These are phyloP conservation scores for Cyclotella baltica DNA, from an alignment of 108 stramenopile species.

Conservation along the genomic window DNA sequence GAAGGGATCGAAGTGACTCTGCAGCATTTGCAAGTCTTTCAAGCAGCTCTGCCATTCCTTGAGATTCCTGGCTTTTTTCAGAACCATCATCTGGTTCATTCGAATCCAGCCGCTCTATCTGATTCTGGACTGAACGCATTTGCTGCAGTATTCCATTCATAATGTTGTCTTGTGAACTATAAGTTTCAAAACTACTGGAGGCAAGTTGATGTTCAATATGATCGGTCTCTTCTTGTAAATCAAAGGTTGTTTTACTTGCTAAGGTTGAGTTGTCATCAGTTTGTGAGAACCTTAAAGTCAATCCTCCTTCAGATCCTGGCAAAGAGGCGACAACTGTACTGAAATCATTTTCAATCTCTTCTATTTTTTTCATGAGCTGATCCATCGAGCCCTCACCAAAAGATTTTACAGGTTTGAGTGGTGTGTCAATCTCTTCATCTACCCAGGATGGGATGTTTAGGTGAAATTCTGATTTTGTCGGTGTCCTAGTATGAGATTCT, in stretches of 20 bases:
- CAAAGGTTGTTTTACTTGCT: slow-evolving; percentile 17
- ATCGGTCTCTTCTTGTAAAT: neutral
- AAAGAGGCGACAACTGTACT: slow-evolving; percentile 42
- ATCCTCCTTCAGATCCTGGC: slow-evolving; percentile 32
- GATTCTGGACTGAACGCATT: slow-evolving; percentile 42
- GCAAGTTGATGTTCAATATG: neutral
- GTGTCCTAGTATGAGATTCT: neutral
- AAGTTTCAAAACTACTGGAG: slow-evolving; percentile 43
- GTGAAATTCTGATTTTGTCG: neutral
- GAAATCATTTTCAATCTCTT: slow-evolving; percentile 59
- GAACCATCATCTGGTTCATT: slow-evolving; percentile 32
- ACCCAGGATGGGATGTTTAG: slow-evolving; percentile 48
- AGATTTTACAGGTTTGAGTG: slow-evolving; percentile 31
- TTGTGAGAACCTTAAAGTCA: slow-evolving; percentile 22
- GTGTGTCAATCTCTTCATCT: slow-evolving; percentile 39
- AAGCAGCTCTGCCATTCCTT: slow-evolving; percentile 52
- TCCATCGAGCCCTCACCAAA: slow-evolving; percentile 49
- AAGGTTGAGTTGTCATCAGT: slow-evolving; percentile 26
- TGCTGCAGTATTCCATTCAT: slow-evolving; percentile 26
- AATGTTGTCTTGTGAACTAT: slow-evolving; percentile 33
- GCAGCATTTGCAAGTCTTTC: slow-evolving; percentile 48
- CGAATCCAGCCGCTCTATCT: slow-evolving; percentile 48
- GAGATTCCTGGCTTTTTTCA: slow-evolving; percentile 28
- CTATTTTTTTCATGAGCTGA: slow-evolving; percentile 41
- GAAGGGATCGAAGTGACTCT: slow-evolving; percentile 42